Base-by-base conservation (phyloP, 768 basidiomycete species). In the Russula emetica region DNA sequence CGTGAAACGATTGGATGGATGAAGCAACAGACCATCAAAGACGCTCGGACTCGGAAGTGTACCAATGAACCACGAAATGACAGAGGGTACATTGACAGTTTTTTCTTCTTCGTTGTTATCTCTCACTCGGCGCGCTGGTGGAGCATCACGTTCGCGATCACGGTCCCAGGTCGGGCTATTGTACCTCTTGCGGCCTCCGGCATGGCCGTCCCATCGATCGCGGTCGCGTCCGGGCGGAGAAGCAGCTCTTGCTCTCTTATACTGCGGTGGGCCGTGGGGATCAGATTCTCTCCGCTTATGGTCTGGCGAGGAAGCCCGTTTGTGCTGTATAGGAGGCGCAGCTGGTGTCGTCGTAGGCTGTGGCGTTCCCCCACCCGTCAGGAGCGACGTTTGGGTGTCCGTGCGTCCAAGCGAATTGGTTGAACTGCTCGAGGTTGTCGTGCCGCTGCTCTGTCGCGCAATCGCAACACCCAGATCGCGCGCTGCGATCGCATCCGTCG, bases 401-500 rank as follows among this genome's bases (percentile, higher is more conserved):
- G 67, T 68, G 52, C 69, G 60, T 55, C 69, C 49, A 44, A 67
- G 47, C 18, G 70, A 60, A 57, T 51, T 55, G 64, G n/a, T 63
- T 9, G 55, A 66, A 47, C 62, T 62, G 32, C 51, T 49, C 16
- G 63, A 52, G 44, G 64, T 66, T 6, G 69, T 69, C 18, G 56
- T 66, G 34, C 67, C 69, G 26, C 70, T 61, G 36, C 66, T 67
- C 40, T 72, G 69, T 18, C 72, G 69, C 52, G 77, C 80, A 69
- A 83, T 76, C 3, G 87, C 83, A 67, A 92, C 88, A 6, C 96
- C 96, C 22, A 97, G 83, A 72, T 98, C 96, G 44, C 87, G 85
- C 16, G 85, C 80, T 2, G 94, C 92, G 65, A 98, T 95, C 22
- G 92, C 88, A 71, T 98, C 95, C 30, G 87, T 86, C 38, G 86